Base-by-base conservation (phyloP, 2,329 filamentous ascomycete genomes). In the Ophiosphaerella korrae region DNA sequence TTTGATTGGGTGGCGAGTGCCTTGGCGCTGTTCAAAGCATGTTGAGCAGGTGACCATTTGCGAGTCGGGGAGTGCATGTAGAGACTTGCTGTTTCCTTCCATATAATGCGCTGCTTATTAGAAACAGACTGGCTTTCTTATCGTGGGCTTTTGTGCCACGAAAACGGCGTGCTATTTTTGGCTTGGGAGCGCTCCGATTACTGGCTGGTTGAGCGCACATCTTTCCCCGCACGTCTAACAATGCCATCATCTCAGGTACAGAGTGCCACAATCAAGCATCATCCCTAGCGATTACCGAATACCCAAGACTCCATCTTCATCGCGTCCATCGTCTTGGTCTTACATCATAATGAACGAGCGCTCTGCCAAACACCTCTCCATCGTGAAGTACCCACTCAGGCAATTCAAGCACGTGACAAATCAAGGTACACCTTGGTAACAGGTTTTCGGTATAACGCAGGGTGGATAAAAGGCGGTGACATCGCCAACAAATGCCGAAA, bases 1-100 rank as follows among this genome's bases (percentile, higher is more conserved):
- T 33, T 33, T 52, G 50, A 57, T 58, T 58, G 50, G 56, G 18
- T 44, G 42, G 31, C 37, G n/a, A 9, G 8, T 9, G 4, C 23
- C 53, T 58, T 57, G 53, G 49, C 56, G 32, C 21, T 42, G 36
- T 31, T 49, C 31, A 33, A 16, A 21, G 14, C 8, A 23, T n/a
- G 44, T 38, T 16, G 33, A 37, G 42, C 38, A 41, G 42, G 44
- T 31, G 47, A 43, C 37, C 50, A 45, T 42, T 45, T 50, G 31
- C 35, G 45, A 57, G 43, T 46, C 42, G 18, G 11, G 31, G 5
- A 13, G 14, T 18, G 39, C 45, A 38, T 38, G 45, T 42, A 34
- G 42, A 48, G 24, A 23, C 8, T 7, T 5, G 26, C 26, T 29
- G 26, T 11, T 8, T 29, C 2, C 26, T 29, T 29, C 11, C 7